Evolutionary conservation across 2,329 filamentous ascomycete species (phyloP).

Genomic region (Grosmannia clavigera): DNA sequence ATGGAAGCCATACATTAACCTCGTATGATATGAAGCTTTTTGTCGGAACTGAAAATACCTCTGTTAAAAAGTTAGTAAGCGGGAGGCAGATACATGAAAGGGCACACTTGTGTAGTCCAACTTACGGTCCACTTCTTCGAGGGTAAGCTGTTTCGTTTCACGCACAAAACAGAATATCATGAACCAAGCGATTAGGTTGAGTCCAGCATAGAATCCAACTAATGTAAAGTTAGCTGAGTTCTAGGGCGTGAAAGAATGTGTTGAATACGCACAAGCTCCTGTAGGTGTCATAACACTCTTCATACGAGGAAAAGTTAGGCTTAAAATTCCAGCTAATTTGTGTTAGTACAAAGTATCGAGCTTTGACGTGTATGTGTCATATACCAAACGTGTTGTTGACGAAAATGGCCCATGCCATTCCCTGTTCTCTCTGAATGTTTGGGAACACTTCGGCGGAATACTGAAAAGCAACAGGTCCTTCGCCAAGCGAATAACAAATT

Average conservation of each 20-base stretch:
- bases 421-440: conserved; percentile 57
- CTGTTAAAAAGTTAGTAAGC: conserved; percentile 30
- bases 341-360: conserved; percentile 18
- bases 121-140: conserved; percentile 46
- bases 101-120: conserved; percentile 45
- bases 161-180: conserved; percentile 46
- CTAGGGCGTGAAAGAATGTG: neutral
- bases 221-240: neutral
- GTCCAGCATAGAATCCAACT: conserved; percentile 39
- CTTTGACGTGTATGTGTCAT: neutral
- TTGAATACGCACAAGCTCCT: conserved; percentile 24
- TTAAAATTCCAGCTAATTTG: conserved; percentile 44
- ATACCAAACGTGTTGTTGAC: conserved; percentile 6
- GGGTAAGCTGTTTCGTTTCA: conserved; percentile 47
- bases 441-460: conserved; percentile 62
- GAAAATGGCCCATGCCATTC: conserved; percentile 31
- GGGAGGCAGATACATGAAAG: conserved; percentile 15
- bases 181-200: conserved; percentile 43
- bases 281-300: conserved; percentile 21
- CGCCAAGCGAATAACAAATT: conserved; percentile 22
- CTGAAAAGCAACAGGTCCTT: conserved; percentile 57
- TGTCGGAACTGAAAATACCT: conserved; percentile 50
- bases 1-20: conserved; percentile 42
- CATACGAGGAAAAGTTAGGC: conserved; percentile 52
- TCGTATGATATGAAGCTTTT: conserved; percentile 45